Evolutionary conservation across 768 basidiomycete genomes (phyloP), one percentile per base, ranked within the genome.

Genomic region (Lactarius sanguifluus): DNA sequence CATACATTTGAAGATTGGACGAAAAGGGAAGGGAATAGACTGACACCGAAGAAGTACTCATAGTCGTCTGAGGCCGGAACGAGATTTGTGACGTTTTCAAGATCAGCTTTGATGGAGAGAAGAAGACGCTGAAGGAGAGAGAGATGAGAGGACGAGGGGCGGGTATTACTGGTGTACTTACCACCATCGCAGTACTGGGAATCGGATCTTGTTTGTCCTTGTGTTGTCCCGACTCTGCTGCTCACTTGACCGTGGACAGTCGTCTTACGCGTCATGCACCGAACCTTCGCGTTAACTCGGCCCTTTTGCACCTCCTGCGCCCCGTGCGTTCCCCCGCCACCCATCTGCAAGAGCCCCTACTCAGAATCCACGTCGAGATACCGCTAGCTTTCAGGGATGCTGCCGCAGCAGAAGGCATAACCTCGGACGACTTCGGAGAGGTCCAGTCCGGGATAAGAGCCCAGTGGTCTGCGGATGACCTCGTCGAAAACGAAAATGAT

Each of bases 41-140:
- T 64, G 59, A 90, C 91, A 80, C 88, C 75, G 79, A 94, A 94
- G 80, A 89, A 88, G 75, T 85, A 94, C 64, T 92, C 89, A 70
- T 90, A 94, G 69, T 87, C 83, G 36, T 86, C 81, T 4, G 80
- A 76, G n/a, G 83, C 81, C 36, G 92, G 92, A 59, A 78, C 77
- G 34, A 94, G 78, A 71, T 85, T 79, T 10, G 90, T 89, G 66
- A 93, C 86, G 70, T 90, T 88, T 74, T 94, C 90, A 54, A 94
- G 81, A 3, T 90, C 89, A 13, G 92, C 92, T 77, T 87, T 86
- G 75, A 91, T 89, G 56, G 86, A 88, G 36, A 91, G 78, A 67
- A 80, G 79, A 16, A 91, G 80, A 64, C 78, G 82, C 88, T 89
- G 34, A 64, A 15, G 57, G 45, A 60, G 59, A 63, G 12, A 57